Base-by-base conservation (phyloP, 129 eudicot genomes). In the Calendula officinalis region DNA sequence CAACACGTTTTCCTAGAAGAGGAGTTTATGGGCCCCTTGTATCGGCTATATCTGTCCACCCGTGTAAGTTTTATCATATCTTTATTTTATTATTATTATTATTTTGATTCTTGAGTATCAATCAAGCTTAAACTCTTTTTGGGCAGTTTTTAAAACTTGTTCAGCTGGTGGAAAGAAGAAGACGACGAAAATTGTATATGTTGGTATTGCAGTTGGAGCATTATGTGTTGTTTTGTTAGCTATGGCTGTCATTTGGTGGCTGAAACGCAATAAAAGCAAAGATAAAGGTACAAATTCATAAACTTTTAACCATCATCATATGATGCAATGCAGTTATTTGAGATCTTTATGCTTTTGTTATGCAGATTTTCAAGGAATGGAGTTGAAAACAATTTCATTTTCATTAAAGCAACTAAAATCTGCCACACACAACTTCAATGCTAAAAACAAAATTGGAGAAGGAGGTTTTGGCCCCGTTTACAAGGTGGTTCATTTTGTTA, bases 341-440 rank as follows among this genome's bases (percentile, higher is more conserved):
- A n/a, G n/a, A n/a, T 60, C 15, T 62, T 4, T 27, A 16, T 55
- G 16, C 41, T 56, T 53, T 60, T 15, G 67, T 38, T 68, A 70
- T 42, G 58, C 84, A 86, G 95, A 75, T 63, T 78, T 80, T 58
- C 84, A 78, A 62, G 95, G 78, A 22, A 71, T 80, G 54, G 95
- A 83, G 73, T 62, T 80, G 69, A 88, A 84, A 70, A 86, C 86
- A 58, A 77, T 80, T 46, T 78, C 84, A 57, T 83, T 83, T 54
- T 77, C 82, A 16, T 68, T 83, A 11, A 86, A 80, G 62, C 89
- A 82, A 74, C 68, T 86, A 51, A 80, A 79, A 80, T 64, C 81
- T 8, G 90, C 95, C 27, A 86, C 95, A 2, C 70, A 69, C 71
- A 81, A 86, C 81, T 86, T 86, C 56, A 72, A 73, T 59, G 15